Evolutionary conservation across 305 asterid species (phyloP).

Genomic region (Solanum aculeatissimum): DNA sequence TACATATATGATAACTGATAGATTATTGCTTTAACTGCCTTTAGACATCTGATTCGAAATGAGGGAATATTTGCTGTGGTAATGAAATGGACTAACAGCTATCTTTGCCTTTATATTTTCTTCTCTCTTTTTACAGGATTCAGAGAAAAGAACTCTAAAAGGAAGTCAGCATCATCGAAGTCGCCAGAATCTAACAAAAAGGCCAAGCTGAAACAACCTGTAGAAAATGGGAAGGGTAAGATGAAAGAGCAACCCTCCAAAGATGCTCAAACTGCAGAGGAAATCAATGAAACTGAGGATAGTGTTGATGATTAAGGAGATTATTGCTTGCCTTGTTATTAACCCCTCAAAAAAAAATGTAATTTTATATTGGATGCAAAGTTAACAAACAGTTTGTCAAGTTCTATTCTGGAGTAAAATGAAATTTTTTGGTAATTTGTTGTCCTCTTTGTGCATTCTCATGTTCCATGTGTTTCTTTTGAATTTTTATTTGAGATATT

Average conservation of each 20-base stretch:
- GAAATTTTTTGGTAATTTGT: not conserved
- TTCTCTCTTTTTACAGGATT: constrained; percentile 28
- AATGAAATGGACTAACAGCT: not conserved
- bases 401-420: not conserved
- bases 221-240: constrained; percentile 19
- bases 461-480: not conserved
- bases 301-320: not conserved
- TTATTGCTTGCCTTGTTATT: not conserved
- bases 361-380: not conserved
- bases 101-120: not conserved
- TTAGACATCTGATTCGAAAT: not conserved
- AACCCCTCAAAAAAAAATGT: not conserved
- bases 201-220: constrained; percentile 43
- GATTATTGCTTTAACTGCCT: not conserved
- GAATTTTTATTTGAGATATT: not conserved
- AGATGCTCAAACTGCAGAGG: constrained; percentile 24
- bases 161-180: constrained; percentile 36
- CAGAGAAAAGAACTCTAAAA: constrained; percentile 43
- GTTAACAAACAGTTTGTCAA: not conserved
- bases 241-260: not conserved
- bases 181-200: constrained; percentile 39
- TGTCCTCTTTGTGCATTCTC: not conserved
- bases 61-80: not conserved
- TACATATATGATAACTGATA: not conserved
- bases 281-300: constrained; percentile 23